Base-by-base conservation (phyloP, 192 early-diverging fungal species). In the Entophlyctis helioformis region DNA sequence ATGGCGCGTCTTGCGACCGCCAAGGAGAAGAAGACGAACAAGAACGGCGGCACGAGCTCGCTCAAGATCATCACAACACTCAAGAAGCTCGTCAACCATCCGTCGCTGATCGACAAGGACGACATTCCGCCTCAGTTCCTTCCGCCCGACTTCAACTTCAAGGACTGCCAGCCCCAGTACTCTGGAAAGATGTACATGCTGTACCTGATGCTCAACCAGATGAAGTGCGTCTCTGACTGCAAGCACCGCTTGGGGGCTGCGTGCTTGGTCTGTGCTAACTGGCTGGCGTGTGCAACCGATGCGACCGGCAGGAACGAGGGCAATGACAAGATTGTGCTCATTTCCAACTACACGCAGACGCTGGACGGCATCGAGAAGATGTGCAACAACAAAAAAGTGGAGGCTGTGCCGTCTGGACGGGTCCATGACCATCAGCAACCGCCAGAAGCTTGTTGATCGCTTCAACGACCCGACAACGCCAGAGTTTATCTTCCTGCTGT, bases 281-380 rank as follows among this genome's bases (percentile, higher is more conserved):
- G 29, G 4, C 29, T 31, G 11, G 4, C 29, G 6, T 31, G 11
- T 31, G 6, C 29, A 31, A 8, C 29, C 29, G 29, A 31, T 31
- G 4, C 29, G 29, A 8, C 4, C 29, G 6, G 9, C 4, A 55
- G 48, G 37, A 50, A 44, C 15, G 44, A 82, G 16, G 76, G 80
- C 25, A 62, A 68, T 11, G 93, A 96, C 60, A 98, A 98, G 60
- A 95, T 99, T 56, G 96, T 99, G 11, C 64, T 99, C 12, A 96
- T 99, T 38, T 89, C 85, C 27, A 99, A 99, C 55, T 99, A 97
- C 65, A 99, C 96, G 0, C 93, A 99, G 59, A 97, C 96, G 2
- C 62, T 97, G 36, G 89, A 99, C 56, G 56, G 95, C 35, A 87
- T 99, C 54, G 89, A 96, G 49, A 69, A 74, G n/a, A 72, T 91